Percentiles rank a stretch among this genome's conserved stretches.
These are phyloP conservation scores for Cordyceps cicadae DNA, from an alignment of 2,329 filamentous ascomycete genomes.

Conservation along the genomic window DNA sequence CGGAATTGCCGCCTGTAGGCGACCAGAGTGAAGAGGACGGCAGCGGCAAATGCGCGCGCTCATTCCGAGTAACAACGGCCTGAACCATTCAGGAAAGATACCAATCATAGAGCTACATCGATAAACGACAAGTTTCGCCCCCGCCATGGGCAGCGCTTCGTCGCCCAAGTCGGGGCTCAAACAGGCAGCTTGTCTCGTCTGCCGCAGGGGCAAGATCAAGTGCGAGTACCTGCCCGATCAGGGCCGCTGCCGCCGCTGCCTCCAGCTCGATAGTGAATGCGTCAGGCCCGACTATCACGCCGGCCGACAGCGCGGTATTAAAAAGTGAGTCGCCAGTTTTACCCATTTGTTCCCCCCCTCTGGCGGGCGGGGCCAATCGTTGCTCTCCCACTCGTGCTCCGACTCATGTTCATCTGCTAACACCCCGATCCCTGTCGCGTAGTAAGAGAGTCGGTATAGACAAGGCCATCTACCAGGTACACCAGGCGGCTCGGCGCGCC, in stretches of 20 bases:
- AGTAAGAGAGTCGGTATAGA: conserved; percentile 68
- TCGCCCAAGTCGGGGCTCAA: conserved; percentile 16
- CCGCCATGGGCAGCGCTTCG: conserved; percentile 2
- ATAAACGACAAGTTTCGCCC: background rate
- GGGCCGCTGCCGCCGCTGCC: conserved; percentile 52
- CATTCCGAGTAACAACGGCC: background rate
- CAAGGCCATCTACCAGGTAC: conserved; percentile 66
- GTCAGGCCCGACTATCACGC: conserved; percentile 65
- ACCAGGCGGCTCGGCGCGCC: conserved; percentile 56
- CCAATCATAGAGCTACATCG: background rate
- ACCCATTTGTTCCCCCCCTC: too few species aligned
- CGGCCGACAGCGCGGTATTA: conserved; percentile 66
- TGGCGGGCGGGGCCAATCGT: too few species aligned
- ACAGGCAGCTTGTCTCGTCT: conserved; percentile 53
- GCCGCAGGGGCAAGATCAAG: conserved; percentile 59
- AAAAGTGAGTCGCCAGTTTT: conserved; percentile 47
- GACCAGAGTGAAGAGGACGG: background rate
- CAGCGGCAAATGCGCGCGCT: background rate
- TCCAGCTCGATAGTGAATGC: conserved; percentile 51
- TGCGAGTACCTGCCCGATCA: conserved; percentile 50
- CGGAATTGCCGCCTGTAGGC: background rate
- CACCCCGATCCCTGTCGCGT: conserved; percentile 23
- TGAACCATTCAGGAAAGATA: background rate
- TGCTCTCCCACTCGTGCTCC: too few species aligned
- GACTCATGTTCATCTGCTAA: conserved; percentile 4